phyloP scores from a whole-genome alignment of 257 asterid species.

The Ehretia macrophylla region DNA sequence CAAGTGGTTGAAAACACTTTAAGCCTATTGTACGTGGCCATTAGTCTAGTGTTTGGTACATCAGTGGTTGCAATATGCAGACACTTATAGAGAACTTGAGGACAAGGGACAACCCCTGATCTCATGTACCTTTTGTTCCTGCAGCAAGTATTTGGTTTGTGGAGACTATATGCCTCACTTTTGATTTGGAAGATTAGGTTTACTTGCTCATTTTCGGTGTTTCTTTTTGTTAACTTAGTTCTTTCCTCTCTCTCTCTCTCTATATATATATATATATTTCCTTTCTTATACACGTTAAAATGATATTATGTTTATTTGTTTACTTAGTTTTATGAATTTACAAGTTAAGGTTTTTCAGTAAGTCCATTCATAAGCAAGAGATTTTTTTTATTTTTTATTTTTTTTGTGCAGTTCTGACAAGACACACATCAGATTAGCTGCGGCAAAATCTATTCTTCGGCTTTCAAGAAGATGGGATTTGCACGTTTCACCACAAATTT shows the following conservation, averaged over 20 bases:
- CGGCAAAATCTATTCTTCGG: conserved; percentile 78
- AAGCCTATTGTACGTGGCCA: too few species aligned
- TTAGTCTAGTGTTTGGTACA: too few species aligned
- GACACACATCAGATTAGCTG: conserved; percentile 65
- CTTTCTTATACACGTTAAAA: too few species aligned
- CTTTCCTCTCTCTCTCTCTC: too few species aligned
- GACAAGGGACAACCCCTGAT: neutral
- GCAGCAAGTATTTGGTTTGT: neutral
- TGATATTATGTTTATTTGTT: neutral
- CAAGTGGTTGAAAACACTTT: too few species aligned
- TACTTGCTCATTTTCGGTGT: too few species aligned
- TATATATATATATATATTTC: too few species aligned
- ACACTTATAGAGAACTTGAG: too few species aligned
- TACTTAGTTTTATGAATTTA: neutral
- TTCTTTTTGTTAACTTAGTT: too few species aligned
- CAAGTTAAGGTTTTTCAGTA: neutral
- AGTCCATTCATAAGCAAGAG: neutral
- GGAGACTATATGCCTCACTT: neutral
- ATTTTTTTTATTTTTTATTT: too few species aligned
- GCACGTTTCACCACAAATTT: conserved; percentile 69
- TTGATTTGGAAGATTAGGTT: neutral
- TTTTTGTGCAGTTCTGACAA: conserved; percentile 53
- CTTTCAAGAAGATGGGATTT: conserved; percentile 95
- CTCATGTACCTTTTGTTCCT: conserved; percentile 1
- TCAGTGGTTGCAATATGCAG: too few species aligned